A percentile compares a stretch with the other conserved stretches of the same genome.
Evolutionary conservation across 495 filamentous ascomycete species (phyloP).

Genomic region (Penicillium alfredii): DNA sequence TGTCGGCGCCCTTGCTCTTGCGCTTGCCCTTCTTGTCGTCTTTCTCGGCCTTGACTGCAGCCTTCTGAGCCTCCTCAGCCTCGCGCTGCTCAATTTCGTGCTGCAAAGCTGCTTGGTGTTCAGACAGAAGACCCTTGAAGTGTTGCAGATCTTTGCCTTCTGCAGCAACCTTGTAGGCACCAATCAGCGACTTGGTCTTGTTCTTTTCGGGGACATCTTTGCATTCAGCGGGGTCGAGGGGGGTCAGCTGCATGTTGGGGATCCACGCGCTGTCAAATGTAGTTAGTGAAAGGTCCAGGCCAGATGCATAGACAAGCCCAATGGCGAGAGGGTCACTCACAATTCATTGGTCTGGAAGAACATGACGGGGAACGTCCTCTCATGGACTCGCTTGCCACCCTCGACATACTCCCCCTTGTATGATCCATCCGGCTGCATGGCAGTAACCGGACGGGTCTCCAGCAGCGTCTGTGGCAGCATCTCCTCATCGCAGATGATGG

Average conservation of each 20-base stretch:
- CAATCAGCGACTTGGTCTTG: conserved; percentile 68
- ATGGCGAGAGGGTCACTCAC: conserved; percentile 49
- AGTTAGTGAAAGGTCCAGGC: conserved; percentile 1
- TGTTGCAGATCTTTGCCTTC: conserved; percentile 64
- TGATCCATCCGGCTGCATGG: conserved; percentile 69
- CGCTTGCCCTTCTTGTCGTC: conserved; percentile 56
- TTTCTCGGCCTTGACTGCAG: conserved; percentile 53
- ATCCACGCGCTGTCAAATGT: conserved; percentile 67
- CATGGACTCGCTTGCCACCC: conserved; percentile 71
- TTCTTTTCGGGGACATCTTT: conserved; percentile 57
- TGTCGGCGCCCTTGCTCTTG: conserved; percentile 56
- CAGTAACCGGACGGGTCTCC: conserved; percentile 70
- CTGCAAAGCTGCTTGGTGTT: conserved; percentile 52
- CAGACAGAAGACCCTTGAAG: conserved; percentile 67
- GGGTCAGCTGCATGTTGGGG: conserved; percentile 67
- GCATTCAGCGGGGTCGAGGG: conserved; percentile 64
- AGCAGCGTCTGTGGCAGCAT: conserved; percentile 75
- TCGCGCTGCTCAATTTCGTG: conserved; percentile 57
- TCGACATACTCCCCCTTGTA: conserved; percentile 79
- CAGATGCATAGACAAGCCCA: not conserved
- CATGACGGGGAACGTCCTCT: conserved; percentile 89
- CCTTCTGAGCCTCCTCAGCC: conserved; percentile 54
- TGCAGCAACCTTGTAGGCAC: conserved; percentile 66
- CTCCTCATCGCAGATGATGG: conserved; percentile 83
- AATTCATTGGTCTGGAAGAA: conserved; percentile 92